A percentile compares a stretch with the other conserved stretches of the same genome.
Evolutionary conservation across 2,329 filamentous ascomycete species (phyloP).

Genomic region (Phialophora chinensis): DNA sequence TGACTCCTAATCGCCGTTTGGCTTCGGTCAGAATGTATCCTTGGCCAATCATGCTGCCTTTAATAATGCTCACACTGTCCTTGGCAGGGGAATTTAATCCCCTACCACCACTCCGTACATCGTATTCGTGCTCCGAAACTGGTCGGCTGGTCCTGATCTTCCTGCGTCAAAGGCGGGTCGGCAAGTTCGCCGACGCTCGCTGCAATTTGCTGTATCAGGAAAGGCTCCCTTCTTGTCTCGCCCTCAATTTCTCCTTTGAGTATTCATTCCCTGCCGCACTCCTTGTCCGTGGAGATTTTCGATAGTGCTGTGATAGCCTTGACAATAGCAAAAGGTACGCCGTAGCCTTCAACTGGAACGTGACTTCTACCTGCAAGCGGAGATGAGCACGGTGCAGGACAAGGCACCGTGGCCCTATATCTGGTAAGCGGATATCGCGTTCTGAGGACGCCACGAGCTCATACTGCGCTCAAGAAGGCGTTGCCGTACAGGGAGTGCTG

Average conservation of each 20-base stretch:
- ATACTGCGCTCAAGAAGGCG: not conserved
- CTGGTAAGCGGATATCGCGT: not conserved
- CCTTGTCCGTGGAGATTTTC: not conserved
- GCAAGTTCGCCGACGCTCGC: not conserved
- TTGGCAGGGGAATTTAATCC: conserved; percentile 11
- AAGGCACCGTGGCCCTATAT: not conserved
- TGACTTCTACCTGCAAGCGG: not conserved
- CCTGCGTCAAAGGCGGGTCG: too few relatives aligned
- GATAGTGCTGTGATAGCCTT: not conserved
- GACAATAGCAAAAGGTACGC: not conserved
- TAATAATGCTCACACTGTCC: not conserved
- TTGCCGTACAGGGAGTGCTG: not conserved
- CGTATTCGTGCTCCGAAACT: not conserved
- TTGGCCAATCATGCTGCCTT: conserved; percentile 3
- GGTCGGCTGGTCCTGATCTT: not conserved
- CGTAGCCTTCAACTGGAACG: not conserved
- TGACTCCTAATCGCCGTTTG: conserved; percentile 7
- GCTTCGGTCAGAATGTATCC: not conserved
- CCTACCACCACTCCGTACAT: too few relatives aligned
- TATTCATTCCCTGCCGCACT: not conserved
- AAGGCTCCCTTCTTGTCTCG: not conserved
- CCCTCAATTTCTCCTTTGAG: not conserved
- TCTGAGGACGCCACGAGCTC: not conserved
- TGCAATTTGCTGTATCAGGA: not conserved
- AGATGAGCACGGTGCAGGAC: not conserved